Evolutionary conservation across 805 yeast genomes (phyloP).

Genomic region (Yamadazyma phyllophila): DNA sequence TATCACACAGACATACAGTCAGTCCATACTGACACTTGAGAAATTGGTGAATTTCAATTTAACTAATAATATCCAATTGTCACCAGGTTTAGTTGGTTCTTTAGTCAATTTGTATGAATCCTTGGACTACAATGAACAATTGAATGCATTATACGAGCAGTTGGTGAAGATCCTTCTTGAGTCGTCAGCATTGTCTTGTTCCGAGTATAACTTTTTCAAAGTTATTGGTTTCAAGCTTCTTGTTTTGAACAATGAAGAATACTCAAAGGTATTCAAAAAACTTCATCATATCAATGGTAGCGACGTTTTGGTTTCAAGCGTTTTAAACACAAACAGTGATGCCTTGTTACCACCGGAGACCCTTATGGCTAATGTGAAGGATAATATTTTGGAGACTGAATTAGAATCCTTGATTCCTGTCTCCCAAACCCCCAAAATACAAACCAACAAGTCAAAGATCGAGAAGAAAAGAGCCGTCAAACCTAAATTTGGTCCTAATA

Average conservation of each 20-base stretch:
- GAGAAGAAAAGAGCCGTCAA: conserved; percentile 25
- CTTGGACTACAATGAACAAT: conserved; percentile 33
- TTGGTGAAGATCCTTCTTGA: conserved; percentile 18
- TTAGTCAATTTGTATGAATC: conserved; percentile 50
- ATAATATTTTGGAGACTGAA: conserved; percentile 31
- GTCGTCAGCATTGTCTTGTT: conserved; percentile 8
- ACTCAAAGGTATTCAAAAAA: conserved; percentile 20
- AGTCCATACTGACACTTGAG: conserved; percentile 36
- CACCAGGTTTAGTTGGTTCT: conserved; percentile 52
- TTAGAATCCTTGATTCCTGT: conserved; percentile 26
- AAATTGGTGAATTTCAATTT: conserved; percentile 18
- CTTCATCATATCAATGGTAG: conserved; percentile 19
- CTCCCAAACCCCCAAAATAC: neutral
- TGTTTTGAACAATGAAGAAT: conserved; percentile 15
- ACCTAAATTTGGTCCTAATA: conserved; percentile 28
- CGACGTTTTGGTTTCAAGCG: conserved; percentile 24
- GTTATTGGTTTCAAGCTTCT: conserved; percentile 30
- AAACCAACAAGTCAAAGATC: conserved; percentile 13
- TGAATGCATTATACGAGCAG: conserved; percentile 19
- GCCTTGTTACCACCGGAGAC: conserved; percentile 23
- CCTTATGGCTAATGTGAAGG: conserved; percentile 18
- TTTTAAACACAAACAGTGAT: conserved; percentile 17
- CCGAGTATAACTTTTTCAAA: conserved; percentile 25
- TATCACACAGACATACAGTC: conserved; percentile 23
- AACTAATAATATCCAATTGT: conserved; percentile 17